These are phyloP conservation scores for Tricholoma sp. DNA, from an alignment of 768 basidiomycete species.

Conservation along the genomic window DNA sequence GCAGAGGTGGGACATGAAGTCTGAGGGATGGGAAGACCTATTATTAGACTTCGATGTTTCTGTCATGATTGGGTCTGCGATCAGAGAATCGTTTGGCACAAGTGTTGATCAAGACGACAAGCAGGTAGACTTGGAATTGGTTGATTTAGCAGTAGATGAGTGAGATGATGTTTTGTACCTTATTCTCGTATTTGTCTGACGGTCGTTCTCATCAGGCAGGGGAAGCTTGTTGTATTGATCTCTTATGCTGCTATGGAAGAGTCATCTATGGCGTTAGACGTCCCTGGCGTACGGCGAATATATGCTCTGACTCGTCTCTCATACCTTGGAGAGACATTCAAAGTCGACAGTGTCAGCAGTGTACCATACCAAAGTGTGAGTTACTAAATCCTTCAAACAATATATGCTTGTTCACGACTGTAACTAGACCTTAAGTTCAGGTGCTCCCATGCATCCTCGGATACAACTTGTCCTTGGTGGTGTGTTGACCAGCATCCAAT, in stretches of 20 bases:
- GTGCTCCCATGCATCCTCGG: constrained; percentile 68
- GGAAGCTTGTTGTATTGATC: constrained; percentile 54
- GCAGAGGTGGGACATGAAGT: constrained; percentile 65
- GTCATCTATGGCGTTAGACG: constrained; percentile 30
- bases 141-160: constrained; percentile 64
- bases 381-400: constrained; percentile 1
- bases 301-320: constrained; percentile 58
- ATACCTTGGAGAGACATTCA: constrained; percentile 35
- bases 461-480: constrained; percentile 60
- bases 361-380: constrained; percentile 78
- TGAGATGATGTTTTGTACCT: constrained; percentile 22
- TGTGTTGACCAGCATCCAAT: constrained; percentile 55
- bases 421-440: constrained; percentile 55
- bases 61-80: constrained; percentile 38
- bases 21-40: constrained; percentile 69
- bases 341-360: constrained; percentile 42
- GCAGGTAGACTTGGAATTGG: constrained; percentile 64
- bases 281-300: constrained; percentile 48
- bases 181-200: constrained; percentile 3
- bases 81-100: constrained; percentile 38
- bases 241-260: constrained; percentile 60
- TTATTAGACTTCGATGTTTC: constrained; percentile 52
- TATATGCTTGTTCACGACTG: background rate
- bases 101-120: constrained; percentile 34
- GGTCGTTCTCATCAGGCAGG: constrained; percentile 30